Percentiles rank a stretch among this genome's conserved stretches.
phyloP scores from a whole-genome alignment of 75 land plant genomes.

The Chamaecyparis obtusa region DNA sequence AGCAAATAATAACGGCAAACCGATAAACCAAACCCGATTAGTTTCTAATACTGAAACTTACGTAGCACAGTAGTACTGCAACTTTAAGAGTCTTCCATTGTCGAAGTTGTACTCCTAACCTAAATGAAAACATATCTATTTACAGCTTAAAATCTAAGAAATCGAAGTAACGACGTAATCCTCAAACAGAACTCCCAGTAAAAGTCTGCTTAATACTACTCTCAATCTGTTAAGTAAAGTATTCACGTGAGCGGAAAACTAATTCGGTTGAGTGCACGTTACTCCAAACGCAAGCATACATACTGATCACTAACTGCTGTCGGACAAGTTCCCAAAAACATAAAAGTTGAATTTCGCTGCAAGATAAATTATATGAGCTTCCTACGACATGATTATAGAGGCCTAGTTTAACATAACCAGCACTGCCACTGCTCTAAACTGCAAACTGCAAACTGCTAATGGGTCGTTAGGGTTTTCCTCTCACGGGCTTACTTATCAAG shows the following conservation, averaged over 20 bases:
- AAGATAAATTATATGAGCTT: neutral
- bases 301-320: neutral
- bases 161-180: neutral
- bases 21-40: neutral
- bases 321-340: neutral
- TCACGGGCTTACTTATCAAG: neutral
- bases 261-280: neutral
- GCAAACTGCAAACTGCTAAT: neutral
- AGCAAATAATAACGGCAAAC: neutral
- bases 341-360: neutral
- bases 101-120: neutral
- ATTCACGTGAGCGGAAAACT: neutral
- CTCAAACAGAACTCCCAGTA: neutral
- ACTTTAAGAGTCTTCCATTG: neutral
- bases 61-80: neutral
- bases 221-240: neutral
- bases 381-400: neutral
- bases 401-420: neutral
- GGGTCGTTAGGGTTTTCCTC: neutral
- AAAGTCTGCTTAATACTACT: neutral
- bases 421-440: neutral
- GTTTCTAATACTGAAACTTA: neutral
- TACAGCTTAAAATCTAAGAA: neutral
- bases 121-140: neutral
- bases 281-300: neutral